These are phyloP conservation scores for Colletotrichum tropicicola DNA, from an alignment of 2,329 filamentous ascomycete species.

Conservation along the genomic window DNA sequence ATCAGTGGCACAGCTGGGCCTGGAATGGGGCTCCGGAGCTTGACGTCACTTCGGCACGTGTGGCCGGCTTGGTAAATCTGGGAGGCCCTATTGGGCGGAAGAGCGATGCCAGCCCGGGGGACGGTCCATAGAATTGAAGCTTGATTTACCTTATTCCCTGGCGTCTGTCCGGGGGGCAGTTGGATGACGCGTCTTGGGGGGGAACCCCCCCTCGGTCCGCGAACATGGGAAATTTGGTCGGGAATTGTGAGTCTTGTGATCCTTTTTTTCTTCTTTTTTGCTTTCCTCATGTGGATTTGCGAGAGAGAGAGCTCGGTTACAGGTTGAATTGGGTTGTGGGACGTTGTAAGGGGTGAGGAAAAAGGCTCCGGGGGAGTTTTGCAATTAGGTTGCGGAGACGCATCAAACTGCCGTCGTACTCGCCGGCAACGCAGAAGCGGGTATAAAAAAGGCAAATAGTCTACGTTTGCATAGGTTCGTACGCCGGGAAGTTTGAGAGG, in stretches of 20 bases:
- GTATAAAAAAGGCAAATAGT: no score
- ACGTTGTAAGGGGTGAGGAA: no score
- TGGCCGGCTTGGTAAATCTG: background rate
- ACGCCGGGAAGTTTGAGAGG: background rate
- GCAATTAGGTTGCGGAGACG: background rate
- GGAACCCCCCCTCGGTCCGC: no score
- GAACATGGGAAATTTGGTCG: background rate
- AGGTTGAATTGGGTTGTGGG: conserved; percentile 1
- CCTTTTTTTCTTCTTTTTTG: background rate
- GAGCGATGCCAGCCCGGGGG: background rate
- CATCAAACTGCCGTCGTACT: background rate
- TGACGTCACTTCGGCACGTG: conserved; percentile 22
- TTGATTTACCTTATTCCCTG: background rate
- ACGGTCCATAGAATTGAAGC: background rate
- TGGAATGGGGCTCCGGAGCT: background rate
- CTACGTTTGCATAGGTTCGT: background rate
- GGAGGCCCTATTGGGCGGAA: background rate
- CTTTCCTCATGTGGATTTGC: no score
- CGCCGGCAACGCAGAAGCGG: no score
- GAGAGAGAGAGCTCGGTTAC: no score
- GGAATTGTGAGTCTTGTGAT: background rate
- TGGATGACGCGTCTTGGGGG: no score
- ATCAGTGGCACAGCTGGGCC: background rate
- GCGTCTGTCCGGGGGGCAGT: no score
- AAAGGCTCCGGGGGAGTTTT: background rate